Evolutionary conservation across 306 rosid genomes (phyloP).

Genomic region (Lathyrus tuberosus): DNA sequence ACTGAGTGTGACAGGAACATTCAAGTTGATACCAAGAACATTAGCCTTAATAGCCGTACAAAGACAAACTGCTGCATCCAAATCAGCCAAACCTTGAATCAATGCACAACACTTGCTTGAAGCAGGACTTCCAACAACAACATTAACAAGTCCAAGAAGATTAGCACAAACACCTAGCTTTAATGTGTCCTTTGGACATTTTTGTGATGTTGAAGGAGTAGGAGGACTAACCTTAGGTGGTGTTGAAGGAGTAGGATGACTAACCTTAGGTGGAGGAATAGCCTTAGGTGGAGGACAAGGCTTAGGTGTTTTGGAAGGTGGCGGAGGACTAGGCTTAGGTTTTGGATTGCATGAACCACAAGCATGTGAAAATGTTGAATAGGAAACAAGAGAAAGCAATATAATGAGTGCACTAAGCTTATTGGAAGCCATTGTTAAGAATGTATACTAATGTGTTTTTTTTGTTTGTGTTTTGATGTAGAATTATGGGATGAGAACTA

Average conservation of each 20-base stretch:
- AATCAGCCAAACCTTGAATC: constrained; percentile 64
- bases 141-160: constrained; percentile 56
- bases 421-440: constrained; percentile 49
- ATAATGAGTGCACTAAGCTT: constrained; percentile 53
- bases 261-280: neutral
- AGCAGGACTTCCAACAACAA: constrained; percentile 52
- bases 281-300: neutral
- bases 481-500: constrained; percentile 20
- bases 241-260: neutral
- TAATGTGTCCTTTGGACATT: constrained; percentile 66
- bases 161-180: constrained; percentile 69
- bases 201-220: neutral
- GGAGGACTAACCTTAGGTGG: neutral
- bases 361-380: constrained; percentile 47
- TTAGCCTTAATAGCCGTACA: constrained; percentile 85
- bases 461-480: neutral
- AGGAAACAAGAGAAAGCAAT: constrained; percentile 52
- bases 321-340: too few species aligned
- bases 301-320: neutral
- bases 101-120: constrained; percentile 66
- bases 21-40: constrained; percentile 71
- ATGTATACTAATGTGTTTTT: neutral
- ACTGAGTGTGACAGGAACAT: constrained; percentile 64
- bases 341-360: constrained; percentile 46
- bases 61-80: constrained; percentile 75